A percentile compares a stretch with the other conserved stretches of the same genome.
Conservation (phyloP, 208 protist species). For the Vickermania spadyakhi region DNA sequence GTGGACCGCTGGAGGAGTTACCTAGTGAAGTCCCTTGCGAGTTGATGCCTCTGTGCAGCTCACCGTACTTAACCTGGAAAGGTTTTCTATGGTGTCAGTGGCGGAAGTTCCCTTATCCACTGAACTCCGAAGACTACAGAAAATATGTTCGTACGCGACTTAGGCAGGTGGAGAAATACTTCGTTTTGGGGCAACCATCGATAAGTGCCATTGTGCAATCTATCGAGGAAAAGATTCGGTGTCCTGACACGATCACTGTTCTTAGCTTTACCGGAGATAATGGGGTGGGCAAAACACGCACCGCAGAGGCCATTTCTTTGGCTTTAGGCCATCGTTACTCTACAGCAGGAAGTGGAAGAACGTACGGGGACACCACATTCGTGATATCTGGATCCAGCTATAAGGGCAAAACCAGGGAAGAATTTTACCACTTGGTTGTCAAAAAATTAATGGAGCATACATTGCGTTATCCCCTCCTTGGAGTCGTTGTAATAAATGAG, state of each 20-base stretch:
- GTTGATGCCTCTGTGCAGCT: conserved; percentile 23
- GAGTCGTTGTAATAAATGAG: conserved; percentile 68
- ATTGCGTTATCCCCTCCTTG: conserved; percentile 24
- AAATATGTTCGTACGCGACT: conserved; percentile 24
- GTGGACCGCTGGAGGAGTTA: no score
- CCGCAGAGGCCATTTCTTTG: conserved; percentile 60
- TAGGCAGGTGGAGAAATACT: conserved; percentile 10
- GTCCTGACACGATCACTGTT: conserved; percentile 30
- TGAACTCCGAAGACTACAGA: conserved; percentile 16
- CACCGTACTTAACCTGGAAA: conserved; percentile 5
- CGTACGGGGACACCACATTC: conserved; percentile 44
- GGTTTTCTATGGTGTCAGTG: conserved; percentile 13
- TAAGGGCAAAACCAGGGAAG: conserved; percentile 33
- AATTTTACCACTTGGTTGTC: conserved; percentile 48
- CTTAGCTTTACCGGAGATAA: conserved; percentile 80
- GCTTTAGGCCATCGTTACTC: conserved; percentile 45
- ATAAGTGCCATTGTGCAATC: conserved; percentile 21
- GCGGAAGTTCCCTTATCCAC: conserved; percentile 6
- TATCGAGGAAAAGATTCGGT: conserved; percentile 39
- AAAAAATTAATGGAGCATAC: conserved; percentile 28
- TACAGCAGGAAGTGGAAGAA: conserved; percentile 10
- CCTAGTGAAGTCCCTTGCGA: no score
- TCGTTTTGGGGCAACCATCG: conserved; percentile 40
- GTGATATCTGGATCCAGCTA: conserved; percentile 38
- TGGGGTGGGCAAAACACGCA: conserved; percentile 69